These are phyloP conservation scores for Magnolia kwangsiensis DNA, from an alignment of 164 flowering plant genomes.

Conservation along the genomic window DNA sequence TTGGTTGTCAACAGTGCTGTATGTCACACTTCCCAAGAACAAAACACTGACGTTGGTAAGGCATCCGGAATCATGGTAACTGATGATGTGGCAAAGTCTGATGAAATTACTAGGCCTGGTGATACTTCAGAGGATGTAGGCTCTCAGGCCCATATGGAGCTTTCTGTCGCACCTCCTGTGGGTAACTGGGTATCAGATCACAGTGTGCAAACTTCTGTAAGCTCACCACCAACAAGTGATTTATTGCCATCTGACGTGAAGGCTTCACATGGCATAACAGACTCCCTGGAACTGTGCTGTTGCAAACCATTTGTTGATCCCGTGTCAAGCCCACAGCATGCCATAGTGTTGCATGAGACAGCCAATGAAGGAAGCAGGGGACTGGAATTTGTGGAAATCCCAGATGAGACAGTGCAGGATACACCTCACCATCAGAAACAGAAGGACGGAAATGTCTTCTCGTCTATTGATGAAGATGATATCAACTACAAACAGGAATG, in stretches of 20 bases:
- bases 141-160: slow-evolving; percentile 13
- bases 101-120: slow-evolving; percentile 5
- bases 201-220: neutral
- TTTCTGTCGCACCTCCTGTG: slow-evolving; percentile 22
- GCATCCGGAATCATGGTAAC: neutral
- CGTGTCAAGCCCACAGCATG: slow-evolving; percentile 15
- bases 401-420: slow-evolving; percentile 9
- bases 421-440: slow-evolving; percentile 3
- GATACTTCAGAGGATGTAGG: slow-evolving; percentile 3
- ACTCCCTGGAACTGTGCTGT: slow-evolving; percentile 8
- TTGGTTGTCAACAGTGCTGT: slow-evolving; percentile 18
- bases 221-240: slow-evolving; percentile 8
- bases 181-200: neutral
- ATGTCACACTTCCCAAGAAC: slow-evolving; percentile 5
- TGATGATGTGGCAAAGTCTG: slow-evolving; percentile 7
- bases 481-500: slow-evolving; percentile 4
- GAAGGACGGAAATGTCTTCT: neutral
- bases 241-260: slow-evolving; percentile 7
- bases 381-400: slow-evolving; percentile 10
- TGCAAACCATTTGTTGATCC: slow-evolving; percentile 4
- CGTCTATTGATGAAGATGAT: slow-evolving; percentile 7
- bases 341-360: slow-evolving; percentile 11
- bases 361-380: slow-evolving; percentile 5
- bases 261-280: slow-evolving; percentile 7
- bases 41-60: slow-evolving; percentile 1